A percentile compares a stretch with the other conserved stretches of the same genome.
Evolutionary conservation across 495 filamentous ascomycete genomes (phyloP).

Genomic region (Elasticomyces elasticus): DNA sequence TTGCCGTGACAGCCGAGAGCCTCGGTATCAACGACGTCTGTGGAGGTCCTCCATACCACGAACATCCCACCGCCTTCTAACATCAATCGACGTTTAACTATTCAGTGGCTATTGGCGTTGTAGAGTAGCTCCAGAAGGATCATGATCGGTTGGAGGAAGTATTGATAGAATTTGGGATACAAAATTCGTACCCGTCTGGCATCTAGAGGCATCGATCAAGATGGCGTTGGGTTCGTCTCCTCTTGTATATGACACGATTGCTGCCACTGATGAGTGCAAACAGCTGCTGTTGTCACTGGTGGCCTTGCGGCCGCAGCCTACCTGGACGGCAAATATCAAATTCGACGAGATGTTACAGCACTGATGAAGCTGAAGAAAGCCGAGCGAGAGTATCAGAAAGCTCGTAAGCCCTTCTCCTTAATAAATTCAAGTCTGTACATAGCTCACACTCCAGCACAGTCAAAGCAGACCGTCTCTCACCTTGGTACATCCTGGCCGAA

Average conservation of each 20-base stretch:
- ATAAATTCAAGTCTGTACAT: neutral
- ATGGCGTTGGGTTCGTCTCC: neutral
- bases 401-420: neutral
- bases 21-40: too few species aligned
- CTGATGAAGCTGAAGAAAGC: conserved; percentile 40
- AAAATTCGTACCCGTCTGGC: too few species aligned
- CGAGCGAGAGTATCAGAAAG: conserved; percentile 29
- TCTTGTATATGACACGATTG: too few species aligned
- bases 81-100: too few species aligned
- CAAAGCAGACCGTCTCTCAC: conserved; percentile 2
- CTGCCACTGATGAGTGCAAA: neutral
- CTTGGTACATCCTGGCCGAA: conserved; percentile 6
- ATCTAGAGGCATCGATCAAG: neutral
- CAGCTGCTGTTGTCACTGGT: conserved; percentile 33
- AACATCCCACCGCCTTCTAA: too few species aligned
- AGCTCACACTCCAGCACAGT: neutral
- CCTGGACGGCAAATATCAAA: conserved; percentile 58
- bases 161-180: too few species aligned
- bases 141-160: too few species aligned
- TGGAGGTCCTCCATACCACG: too few species aligned
- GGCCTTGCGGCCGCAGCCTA: conserved; percentile 46
- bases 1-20: too few species aligned
- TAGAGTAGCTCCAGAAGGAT: too few species aligned
- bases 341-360: conserved; percentile 25
- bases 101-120: too few species aligned